phyloP scores from a whole-genome alignment of 2,329 filamentous ascomycete genomes.

The Colletotrichum agaves region DNA sequence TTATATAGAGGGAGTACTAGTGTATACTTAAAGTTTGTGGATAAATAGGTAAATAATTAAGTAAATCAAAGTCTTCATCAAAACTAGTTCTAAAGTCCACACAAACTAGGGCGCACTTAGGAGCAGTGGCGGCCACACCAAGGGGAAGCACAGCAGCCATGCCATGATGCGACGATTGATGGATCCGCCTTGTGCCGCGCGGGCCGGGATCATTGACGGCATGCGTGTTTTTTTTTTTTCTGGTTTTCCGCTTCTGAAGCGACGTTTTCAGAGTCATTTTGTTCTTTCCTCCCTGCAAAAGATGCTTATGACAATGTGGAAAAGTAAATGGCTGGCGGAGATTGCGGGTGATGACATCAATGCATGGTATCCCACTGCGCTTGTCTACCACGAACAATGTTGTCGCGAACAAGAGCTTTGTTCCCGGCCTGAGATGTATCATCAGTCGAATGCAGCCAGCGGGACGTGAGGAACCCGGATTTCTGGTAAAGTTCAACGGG shows the following conservation, averaged over 20 bases:
- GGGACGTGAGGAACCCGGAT: constrained; percentile 18
- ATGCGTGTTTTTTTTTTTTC: constrained; percentile 9
- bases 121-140: too few species aligned
- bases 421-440: constrained; percentile 1
- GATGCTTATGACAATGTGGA: too few species aligned
- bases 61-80: too few species aligned
- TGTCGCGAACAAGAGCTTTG: not conserved
- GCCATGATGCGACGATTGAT: not conserved
- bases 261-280: constrained; percentile 14
- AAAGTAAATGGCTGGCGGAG: not conserved
- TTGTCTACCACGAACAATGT: too few species aligned
- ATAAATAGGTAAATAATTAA: too few species aligned
- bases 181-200: constrained; percentile 13
- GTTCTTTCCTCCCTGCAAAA: not conserved
- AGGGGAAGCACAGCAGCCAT: not conserved
- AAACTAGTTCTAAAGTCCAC: too few species aligned
- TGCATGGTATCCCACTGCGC: not conserved
- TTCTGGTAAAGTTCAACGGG: constrained; percentile 26
- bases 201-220: constrained; percentile 23
- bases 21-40: too few species aligned
- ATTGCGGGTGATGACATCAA: constrained; percentile 24
- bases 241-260: constrained; percentile 9
- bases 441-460: constrained; percentile 33
- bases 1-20: too few species aligned
- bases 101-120: too few species aligned